Evolutionary conservation across 2,329 filamentous ascomycete species (phyloP).

Genomic region (Coniochaeta prunicola): DNA sequence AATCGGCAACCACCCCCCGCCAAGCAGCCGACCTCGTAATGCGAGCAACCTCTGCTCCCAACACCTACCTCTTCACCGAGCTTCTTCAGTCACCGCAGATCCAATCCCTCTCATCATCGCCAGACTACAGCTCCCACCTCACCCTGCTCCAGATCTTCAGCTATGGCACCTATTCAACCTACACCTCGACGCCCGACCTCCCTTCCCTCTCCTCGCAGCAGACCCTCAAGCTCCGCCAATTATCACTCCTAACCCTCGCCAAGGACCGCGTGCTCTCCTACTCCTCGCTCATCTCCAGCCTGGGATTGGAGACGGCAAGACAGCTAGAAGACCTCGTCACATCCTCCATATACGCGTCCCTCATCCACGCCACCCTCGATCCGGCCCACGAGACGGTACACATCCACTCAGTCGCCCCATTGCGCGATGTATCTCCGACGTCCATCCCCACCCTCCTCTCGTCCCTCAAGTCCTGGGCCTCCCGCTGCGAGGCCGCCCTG

Average conservation of each 20-base stretch:
- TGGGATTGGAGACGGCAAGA: conserved; percentile 59
- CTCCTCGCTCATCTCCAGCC: conserved; percentile 52
- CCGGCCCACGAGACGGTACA: conserved; percentile 67
- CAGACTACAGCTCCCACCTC: conserved; percentile 57
- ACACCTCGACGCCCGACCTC: conserved; percentile 45
- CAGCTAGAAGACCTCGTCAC: conserved; percentile 84
- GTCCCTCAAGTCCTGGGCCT: conserved; percentile 67
- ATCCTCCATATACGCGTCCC: conserved; percentile 76
- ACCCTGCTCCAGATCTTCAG: conserved; percentile 81
- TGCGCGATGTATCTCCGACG: conserved; percentile 76
- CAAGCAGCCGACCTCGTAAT: conserved; percentile 80
- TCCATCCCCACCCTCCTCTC: conserved; percentile 62
- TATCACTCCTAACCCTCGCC: conserved; percentile 77
- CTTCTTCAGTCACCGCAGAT: conserved; percentile 78
- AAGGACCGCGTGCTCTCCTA: conserved; percentile 67
- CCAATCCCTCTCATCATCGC: conserved; percentile 54
- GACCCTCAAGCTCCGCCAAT: conserved; percentile 77
- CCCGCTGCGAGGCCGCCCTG: conserved; percentile 69
- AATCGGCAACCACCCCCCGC: conserved; percentile 74
- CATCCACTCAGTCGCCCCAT: conserved; percentile 72
- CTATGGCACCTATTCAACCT: conserved; percentile 80
- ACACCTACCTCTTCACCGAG: conserved; percentile 90
- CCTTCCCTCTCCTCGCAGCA: conserved; percentile 69
- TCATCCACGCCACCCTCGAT: conserved; percentile 78
- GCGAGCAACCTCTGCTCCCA: conserved; percentile 81